Conservation (phyloP, 1,284 basidiomycete genomes). For the Sanguinoderma infundibulare region DNA sequence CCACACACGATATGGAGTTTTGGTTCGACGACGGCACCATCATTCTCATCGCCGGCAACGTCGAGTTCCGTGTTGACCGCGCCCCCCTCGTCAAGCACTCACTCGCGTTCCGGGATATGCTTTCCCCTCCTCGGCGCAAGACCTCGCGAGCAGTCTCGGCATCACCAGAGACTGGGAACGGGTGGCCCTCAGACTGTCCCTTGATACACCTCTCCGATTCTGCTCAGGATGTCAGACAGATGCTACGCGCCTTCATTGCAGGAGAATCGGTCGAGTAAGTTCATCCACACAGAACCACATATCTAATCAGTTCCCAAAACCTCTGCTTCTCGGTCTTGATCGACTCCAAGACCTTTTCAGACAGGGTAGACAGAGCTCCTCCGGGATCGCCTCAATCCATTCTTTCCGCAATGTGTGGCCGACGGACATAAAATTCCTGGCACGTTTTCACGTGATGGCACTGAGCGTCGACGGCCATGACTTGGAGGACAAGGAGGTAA, state of each 20-base stretch:
- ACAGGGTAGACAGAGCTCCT: not conserved
- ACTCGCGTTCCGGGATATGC: conserved; percentile 5
- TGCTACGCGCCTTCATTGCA: not conserved
- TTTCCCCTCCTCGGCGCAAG: no score
- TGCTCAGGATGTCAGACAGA: not conserved
- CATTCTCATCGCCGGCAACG: not conserved
- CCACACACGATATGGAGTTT: not conserved
- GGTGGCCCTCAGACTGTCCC: no score
- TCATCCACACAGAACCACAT: no score
- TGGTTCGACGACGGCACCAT: conserved; percentile 8
- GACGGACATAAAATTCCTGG: not conserved
- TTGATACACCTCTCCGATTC: conserved; percentile 5
- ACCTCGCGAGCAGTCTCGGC: no score
- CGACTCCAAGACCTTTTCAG: no score
- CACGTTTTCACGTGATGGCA: not conserved
- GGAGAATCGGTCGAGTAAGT: not conserved
- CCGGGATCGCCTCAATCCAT: not conserved
- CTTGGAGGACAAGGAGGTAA: not conserved
- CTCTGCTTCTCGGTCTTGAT: no score
- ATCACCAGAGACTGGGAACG: no score
- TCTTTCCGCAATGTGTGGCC: not conserved
- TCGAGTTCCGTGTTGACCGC: conserved; percentile 6
- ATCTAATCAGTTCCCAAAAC: no score
- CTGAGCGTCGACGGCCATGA: not conserved
- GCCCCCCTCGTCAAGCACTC: conserved; percentile 2